Evolutionary conservation across 495 filamentous ascomycete species (phyloP).

Genomic region (Neohortaea acidophila): DNA sequence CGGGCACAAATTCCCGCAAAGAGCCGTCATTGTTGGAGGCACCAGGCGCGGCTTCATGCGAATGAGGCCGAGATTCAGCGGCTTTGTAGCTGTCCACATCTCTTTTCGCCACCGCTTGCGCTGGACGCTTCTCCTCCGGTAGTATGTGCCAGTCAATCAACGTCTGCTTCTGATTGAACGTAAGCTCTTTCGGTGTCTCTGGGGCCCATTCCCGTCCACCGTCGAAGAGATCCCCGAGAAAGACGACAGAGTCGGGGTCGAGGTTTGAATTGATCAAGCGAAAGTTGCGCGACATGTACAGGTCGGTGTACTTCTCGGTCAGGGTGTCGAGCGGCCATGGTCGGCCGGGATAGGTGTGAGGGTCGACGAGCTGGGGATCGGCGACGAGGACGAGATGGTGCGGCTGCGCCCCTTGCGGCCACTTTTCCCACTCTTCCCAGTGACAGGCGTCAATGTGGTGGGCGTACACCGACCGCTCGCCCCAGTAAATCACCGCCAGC

Average conservation of each 20-base stretch:
- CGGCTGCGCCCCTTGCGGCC: constrained; percentile 63
- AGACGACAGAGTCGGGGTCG: constrained; percentile 67
- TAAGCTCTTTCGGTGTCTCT: not conserved
- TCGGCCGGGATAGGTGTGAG: constrained; percentile 87
- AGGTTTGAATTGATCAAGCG: constrained; percentile 51
- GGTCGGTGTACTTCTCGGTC: constrained; percentile 72
- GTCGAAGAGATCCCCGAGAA: constrained; percentile 92
- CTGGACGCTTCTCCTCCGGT: no score
- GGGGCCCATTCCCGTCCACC: constrained; percentile 84
- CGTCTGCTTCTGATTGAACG: not conserved
- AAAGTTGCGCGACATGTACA: constrained; percentile 72
- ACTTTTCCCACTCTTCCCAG: constrained; percentile 82
- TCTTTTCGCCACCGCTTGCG: constrained; percentile 24
- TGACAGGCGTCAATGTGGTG: constrained; percentile 52
- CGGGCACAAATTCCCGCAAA: constrained; percentile 10
- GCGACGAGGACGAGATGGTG: constrained; percentile 81
- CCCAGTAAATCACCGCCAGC: constrained; percentile 71
- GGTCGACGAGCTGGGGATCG: constrained; percentile 95
- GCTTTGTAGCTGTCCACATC: constrained; percentile 6
- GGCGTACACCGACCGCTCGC: constrained; percentile 64
- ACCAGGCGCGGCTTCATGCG: constrained; percentile 5
- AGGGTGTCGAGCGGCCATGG: constrained; percentile 73
- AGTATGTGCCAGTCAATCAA: constrained; percentile 21
- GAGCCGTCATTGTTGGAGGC: not conserved
- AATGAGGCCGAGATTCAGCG: constrained; percentile 5